A percentile compares a stretch with the other conserved stretches of the same genome.
phyloP scores from a whole-genome alignment of 1,284 basidiomycete genomes.

The Porodaedalea pini region DNA sequence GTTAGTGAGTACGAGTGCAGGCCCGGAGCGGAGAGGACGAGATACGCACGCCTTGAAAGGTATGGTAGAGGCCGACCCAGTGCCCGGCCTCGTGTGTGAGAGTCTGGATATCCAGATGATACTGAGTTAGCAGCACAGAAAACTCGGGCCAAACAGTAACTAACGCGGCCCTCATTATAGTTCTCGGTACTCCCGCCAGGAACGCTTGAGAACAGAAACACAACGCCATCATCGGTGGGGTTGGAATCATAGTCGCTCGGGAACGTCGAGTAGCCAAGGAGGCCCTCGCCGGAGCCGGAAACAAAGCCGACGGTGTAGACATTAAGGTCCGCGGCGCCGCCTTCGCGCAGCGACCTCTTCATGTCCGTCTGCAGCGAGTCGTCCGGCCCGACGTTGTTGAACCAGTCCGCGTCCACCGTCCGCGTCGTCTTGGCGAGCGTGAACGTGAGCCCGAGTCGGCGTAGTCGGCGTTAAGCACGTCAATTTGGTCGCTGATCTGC shows the following conservation, averaged over 20 bases:
- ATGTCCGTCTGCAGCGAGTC: conserved; percentile 43
- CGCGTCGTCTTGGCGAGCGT: conserved; percentile 38
- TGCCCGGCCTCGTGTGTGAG: conserved; percentile 55
- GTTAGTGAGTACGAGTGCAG: neutral
- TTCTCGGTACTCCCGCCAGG: conserved; percentile 44
- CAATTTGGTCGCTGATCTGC: conserved; percentile 41
- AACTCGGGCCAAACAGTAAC: neutral
- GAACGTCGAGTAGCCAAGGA: conserved; percentile 52
- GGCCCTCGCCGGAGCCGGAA: conserved; percentile 35
- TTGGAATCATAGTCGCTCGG: conserved; percentile 37
- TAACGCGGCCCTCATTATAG: conserved; percentile 44
- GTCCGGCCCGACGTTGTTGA: conserved; percentile 40
- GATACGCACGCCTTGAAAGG: conserved; percentile 44
- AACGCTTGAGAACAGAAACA: conserved; percentile 47
- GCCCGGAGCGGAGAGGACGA: no score
- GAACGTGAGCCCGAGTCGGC: conserved; percentile 41
- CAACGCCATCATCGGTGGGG: conserved; percentile 46
- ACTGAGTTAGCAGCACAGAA: neutral
- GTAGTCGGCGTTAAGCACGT: conserved; percentile 48
- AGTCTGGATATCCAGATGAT: conserved; percentile 33
- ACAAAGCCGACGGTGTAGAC: conserved; percentile 48
- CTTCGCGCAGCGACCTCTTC: conserved; percentile 46
- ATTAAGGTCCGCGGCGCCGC: conserved; percentile 43
- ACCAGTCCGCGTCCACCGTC: conserved; percentile 48
- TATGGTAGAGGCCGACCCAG: conserved; percentile 58